A percentile compares a stretch with the other conserved stretches of the same genome.
Evolutionary conservation across 1,139 yeast genomes (phyloP).

Genomic region (Suhomyces atakaporum): DNA sequence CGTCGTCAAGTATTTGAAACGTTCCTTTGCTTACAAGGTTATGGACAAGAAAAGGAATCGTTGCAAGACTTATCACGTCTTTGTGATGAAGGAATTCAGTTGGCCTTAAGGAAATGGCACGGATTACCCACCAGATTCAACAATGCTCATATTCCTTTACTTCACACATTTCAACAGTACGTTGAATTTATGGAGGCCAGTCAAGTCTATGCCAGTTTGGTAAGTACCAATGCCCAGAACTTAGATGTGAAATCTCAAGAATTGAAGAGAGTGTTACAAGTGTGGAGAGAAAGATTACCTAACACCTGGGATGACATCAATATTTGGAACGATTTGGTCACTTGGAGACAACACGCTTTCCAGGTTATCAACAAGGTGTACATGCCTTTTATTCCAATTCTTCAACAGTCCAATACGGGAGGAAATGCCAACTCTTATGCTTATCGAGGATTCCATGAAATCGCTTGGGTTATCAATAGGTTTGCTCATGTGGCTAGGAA

Average conservation of each 20-base stretch:
- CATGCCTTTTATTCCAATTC: slow-evolving; percentile 85
- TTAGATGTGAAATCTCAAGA: slow-evolving; percentile 92
- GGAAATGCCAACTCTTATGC: slow-evolving; percentile 87
- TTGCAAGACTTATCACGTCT: slow-evolving; percentile 77
- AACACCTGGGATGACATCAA: slow-evolving; percentile 97
- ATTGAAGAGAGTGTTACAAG: slow-evolving; percentile 88
- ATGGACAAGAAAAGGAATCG: slow-evolving; percentile 85
- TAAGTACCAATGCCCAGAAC: slow-evolving; percentile 89
- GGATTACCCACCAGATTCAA: slow-evolving; percentile 79
- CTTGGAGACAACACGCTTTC: slow-evolving; percentile 99
- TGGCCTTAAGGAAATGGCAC: slow-evolving; percentile 91
- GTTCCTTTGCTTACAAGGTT: slow-evolving; percentile 87
- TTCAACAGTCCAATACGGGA: slow-evolving; percentile 73
- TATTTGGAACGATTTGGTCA: slow-evolving; percentile 95
- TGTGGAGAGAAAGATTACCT: slow-evolving; percentile 97
- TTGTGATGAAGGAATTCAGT: slow-evolving; percentile 95
- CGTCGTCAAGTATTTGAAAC: slow-evolving; percentile 95
- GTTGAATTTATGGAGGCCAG: slow-evolving; percentile 98
- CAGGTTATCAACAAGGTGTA: slow-evolving; percentile 94
- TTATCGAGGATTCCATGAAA: slow-evolving; percentile 96
- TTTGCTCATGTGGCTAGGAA: slow-evolving; percentile 98
- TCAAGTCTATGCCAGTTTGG: slow-evolving; percentile 86
- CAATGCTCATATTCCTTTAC: slow-evolving; percentile 83
- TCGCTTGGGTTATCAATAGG: slow-evolving; percentile 97
- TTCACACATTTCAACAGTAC: slow-evolving; percentile 95